Evolutionary conservation across 768 basidiomycete genomes (phyloP), one percentile per base, ranked within the genome.

Genomic region (Pleurotus citrinopileatus): DNA sequence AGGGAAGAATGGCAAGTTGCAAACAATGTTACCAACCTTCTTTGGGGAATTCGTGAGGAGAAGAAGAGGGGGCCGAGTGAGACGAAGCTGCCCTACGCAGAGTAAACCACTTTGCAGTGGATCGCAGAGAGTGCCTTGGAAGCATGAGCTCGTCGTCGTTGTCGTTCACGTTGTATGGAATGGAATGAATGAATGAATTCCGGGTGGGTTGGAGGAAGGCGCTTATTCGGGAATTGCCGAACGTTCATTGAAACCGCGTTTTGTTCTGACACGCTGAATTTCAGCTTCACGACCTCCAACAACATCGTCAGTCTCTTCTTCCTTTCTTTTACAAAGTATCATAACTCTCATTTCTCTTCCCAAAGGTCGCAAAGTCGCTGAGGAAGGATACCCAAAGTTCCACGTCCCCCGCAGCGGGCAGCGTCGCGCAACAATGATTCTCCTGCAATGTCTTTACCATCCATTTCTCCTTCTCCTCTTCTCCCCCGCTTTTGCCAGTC

Each of bases 21-120:
- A 34, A 2, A 8, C 2, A 10, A 12, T 28, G 26, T 23, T n/a
- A 59, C 77, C 50, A 54, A 86, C 89, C 80, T 79, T 91, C 87
- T 55, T 73, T 70, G 19, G 78, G 74, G 64, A 83, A 82, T 6
- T 77, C 71, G 38, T 34, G 32, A 34, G 32, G 9, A 17, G 74
- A 70, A 27, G 68, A 62, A 54, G 65, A 65, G 75, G 70, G 59
- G 71, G 67, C 52, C 72, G 65, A 42, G 76, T 67, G 55, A 81
- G 73, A 52, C 76, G 60, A 57, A 67, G 61, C 74, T 66, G 52
- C 70, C 63, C 55, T 73, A 61, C n/a, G 78, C 75, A 3, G 75
- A 73, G 55, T 71, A 70, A 67, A 42, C 42, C 52, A 44, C 12
- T 57, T 56, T 29, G 61, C 53, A n/a, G 58, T 45, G 23, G 26